These are phyloP conservation scores for Aphanocladium album DNA, from an alignment of 2,329 filamentous ascomycete genomes.

Conservation along the genomic window DNA sequence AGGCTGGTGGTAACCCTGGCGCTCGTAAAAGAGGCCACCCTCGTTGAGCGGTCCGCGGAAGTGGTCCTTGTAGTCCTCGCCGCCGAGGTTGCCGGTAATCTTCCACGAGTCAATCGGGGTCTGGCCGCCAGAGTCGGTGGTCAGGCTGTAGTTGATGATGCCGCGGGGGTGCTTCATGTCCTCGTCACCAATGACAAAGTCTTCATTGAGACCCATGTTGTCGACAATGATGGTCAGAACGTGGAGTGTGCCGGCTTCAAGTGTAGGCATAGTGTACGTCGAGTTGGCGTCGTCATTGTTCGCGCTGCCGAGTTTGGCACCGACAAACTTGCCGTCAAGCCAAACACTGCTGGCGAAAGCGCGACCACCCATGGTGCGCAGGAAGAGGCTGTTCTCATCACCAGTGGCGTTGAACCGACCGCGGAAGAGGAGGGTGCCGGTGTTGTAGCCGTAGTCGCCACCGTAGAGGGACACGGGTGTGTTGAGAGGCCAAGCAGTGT, in stretches of 20 bases:
- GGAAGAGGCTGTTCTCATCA: constrained; percentile 47
- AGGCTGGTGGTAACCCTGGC: constrained; percentile 53
- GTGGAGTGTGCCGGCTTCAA: constrained; percentile 47
- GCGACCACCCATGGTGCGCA: constrained; percentile 57
- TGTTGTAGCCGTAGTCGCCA: constrained; percentile 66
- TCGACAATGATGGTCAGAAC: constrained; percentile 63
- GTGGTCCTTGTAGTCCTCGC: constrained; percentile 52
- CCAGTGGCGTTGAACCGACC: constrained; percentile 60
- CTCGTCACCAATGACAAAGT: constrained; percentile 51
- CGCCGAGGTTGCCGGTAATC: constrained; percentile 57
- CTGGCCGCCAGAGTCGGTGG: constrained; percentile 33
- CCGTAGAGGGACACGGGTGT: constrained; percentile 61
- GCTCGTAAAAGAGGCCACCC: constrained; percentile 51
- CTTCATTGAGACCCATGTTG: constrained; percentile 63
- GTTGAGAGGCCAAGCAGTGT: constrained; percentile 30
- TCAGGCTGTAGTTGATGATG: constrained; percentile 52
- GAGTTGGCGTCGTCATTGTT: constrained; percentile 42
- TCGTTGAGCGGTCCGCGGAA: constrained; percentile 56
- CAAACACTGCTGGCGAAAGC: constrained; percentile 61
- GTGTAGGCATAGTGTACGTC: constrained; percentile 49
- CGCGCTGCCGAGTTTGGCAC: constrained; percentile 54
- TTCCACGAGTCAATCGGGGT: constrained; percentile 50
- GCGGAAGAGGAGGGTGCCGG: constrained; percentile 59
- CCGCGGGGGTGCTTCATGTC: constrained; percentile 54
- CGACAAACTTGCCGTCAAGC: constrained; percentile 56